A percentile compares a stretch with the other conserved stretches of the same genome.
phyloP scores from a whole-genome alignment of 2,329 filamentous ascomycete species.

The Fusarium nisikadoi region DNA sequence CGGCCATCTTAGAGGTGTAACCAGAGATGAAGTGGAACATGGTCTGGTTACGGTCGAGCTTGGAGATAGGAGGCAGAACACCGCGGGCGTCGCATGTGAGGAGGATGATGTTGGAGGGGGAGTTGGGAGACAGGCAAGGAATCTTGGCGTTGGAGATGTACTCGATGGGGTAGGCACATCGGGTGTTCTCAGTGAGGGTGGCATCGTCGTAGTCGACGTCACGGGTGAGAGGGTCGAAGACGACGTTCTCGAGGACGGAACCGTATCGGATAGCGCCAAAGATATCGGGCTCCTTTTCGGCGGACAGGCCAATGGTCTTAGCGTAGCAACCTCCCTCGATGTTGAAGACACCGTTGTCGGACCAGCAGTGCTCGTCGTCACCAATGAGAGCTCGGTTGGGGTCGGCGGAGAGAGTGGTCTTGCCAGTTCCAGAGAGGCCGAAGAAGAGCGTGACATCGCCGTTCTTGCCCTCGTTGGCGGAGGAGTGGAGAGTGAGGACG shows the following conservation, averaged over 20 bases:
- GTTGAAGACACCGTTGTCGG: constrained; percentile 96
- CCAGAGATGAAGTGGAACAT: constrained; percentile 99
- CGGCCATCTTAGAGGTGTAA: constrained; percentile 99
- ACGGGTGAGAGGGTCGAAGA: constrained; percentile 91
- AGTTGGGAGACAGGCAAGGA: constrained; percentile 85
- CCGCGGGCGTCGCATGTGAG: constrained; percentile 97
- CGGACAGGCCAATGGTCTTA: constrained; percentile 97
- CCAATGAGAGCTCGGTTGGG: constrained; percentile 96
- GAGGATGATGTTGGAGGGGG: constrained; percentile 97
- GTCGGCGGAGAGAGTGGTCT: constrained; percentile 97
- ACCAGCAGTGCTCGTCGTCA: constrained; percentile 99
- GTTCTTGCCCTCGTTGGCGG: constrained; percentile 93
- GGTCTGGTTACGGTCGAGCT: constrained; percentile 92
- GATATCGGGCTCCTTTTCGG: constrained; percentile 99
- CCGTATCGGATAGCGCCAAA: constrained; percentile 96
- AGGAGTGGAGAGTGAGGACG: constrained; percentile 97
- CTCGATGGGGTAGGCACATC: constrained; percentile 98
- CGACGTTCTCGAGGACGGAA: constrained; percentile 97
- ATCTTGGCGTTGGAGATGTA: constrained; percentile 99
- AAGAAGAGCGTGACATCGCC: constrained; percentile 99
- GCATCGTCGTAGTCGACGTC: constrained; percentile 94
- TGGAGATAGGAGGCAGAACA: constrained; percentile 97
- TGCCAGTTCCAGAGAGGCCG: constrained; percentile 96
- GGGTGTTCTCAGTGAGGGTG: constrained; percentile 97
- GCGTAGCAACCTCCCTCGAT: constrained; percentile 99